Percentiles rank a stretch among this genome's conserved stretches.
Conservation (phyloP, 805 yeast species). For the Hemisphaericaspora nanyangensis region DNA sequence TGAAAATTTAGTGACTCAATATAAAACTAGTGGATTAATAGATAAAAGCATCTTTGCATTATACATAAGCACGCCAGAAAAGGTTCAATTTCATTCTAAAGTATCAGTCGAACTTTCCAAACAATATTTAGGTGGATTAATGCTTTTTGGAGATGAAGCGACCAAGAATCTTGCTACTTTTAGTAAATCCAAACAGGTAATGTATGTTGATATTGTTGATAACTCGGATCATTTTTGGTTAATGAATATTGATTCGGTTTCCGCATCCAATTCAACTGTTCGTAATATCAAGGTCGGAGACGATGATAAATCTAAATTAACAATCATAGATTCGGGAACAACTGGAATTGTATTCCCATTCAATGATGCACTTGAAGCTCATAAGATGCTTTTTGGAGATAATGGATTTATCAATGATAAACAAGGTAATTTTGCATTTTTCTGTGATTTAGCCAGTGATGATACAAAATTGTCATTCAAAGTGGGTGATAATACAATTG, state of each 20-base stretch:
- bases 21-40: constrained; percentile 31
- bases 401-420: constrained; percentile 50
- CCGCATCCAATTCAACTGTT: constrained; percentile 19
- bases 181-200: constrained; percentile 29
- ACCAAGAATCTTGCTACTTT: constrained; percentile 10
- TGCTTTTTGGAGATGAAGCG: constrained; percentile 22
- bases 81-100: constrained; percentile 2
- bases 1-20: constrained; percentile 38
- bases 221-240: constrained; percentile 49
- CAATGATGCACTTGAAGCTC: constrained; percentile 51
- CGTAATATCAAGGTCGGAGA: constrained; percentile 2
- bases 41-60: constrained; percentile 36
- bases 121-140: constrained; percentile 20
- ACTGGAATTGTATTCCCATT: constrained; percentile 56
- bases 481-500: constrained; percentile 43
- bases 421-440: constrained; percentile 53
- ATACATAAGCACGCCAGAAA: constrained; percentile 13
- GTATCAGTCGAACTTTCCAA: not conserved
- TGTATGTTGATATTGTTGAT: constrained; percentile 34
- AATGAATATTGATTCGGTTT: constrained; percentile 35
- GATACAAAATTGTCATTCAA: constrained; percentile 29
- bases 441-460: constrained; percentile 44
- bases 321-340: constrained; percentile 64
- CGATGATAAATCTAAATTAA: constrained; percentile 24
- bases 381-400: constrained; percentile 41